Evolutionary conservation across 257 asterid species (phyloP).

Genomic region (Perilla frutescens): DNA sequence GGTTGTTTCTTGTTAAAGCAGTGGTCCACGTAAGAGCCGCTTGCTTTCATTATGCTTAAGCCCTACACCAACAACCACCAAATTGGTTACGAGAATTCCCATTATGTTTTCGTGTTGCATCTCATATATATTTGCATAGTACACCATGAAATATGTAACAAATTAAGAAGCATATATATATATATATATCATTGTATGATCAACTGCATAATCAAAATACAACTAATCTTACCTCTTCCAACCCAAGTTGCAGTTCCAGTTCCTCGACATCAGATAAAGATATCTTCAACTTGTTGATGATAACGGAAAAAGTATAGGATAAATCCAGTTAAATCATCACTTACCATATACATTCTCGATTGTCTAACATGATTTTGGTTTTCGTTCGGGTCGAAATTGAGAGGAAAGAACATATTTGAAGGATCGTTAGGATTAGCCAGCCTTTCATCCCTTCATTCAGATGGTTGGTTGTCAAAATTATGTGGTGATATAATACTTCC

Average conservation of each 20-base stretch:
- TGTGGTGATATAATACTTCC: no score
- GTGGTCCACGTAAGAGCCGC: not conserved
- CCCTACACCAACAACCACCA: not conserved
- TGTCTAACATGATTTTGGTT: not conserved
- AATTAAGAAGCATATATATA: not conserved
- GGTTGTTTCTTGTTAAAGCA: no score
- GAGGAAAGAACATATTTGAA: not conserved
- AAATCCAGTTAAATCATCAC: constrained; percentile 8
- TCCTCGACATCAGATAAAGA: constrained; percentile 27
- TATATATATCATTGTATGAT: no score
- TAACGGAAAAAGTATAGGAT: not conserved
- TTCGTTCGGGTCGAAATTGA: not conserved
- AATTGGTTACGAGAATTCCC: no score
- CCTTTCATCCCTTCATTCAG: no score
- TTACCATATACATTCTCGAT: not conserved
- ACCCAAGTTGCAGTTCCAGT: constrained; percentile 2
- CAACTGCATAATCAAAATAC: no score
- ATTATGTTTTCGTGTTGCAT: no score
- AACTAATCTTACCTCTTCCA: constrained; percentile 31
- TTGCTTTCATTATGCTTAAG: not conserved
- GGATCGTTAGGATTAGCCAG: no score
- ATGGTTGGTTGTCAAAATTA: no score
- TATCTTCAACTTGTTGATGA: not conserved
- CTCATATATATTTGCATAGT: no score
- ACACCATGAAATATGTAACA: no score